Evolutionary conservation across 345 rosid genomes (phyloP).

Genomic region (Lagerstroemia speciosa): DNA sequence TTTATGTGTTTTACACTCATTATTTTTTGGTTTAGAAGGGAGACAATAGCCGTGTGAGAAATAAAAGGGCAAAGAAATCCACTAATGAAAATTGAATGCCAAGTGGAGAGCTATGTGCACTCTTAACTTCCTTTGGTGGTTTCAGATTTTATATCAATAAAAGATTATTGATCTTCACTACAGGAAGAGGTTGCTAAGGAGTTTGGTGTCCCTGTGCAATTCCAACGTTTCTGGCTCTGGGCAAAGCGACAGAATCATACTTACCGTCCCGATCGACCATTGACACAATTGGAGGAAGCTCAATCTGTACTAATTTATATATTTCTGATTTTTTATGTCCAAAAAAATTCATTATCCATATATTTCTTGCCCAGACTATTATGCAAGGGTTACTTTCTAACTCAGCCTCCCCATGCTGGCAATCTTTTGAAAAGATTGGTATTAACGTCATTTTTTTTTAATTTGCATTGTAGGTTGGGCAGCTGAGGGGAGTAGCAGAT

Average conservation of each 20-base stretch:
- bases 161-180: not conserved
- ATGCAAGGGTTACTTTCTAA: not conserved
- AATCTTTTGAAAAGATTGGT: not conserved
- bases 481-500: slow-evolving; percentile 52
- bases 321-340: slow-evolving; percentile 1
- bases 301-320: slow-evolving; percentile 43
- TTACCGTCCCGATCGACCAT: slow-evolving; percentile 78
- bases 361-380: not conserved
- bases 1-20: not conserved
- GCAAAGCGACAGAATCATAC: slow-evolving; percentile 95
- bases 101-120: not conserved
- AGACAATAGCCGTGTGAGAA: not conserved
- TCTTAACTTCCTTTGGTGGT: not conserved
- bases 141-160: not conserved
- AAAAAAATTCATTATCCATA: not conserved
- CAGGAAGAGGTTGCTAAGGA: slow-evolving; percentile 97
- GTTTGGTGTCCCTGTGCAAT: slow-evolving; percentile 73
- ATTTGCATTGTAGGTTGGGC: slow-evolving; percentile 43
- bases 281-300: slow-evolving; percentile 66
- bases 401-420: not conserved
- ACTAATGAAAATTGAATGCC: not conserved
- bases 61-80: not conserved
- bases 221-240: slow-evolving; percentile 94
- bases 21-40: not conserved
- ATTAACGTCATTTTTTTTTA: not conserved